Base-by-base conservation (phyloP, 345 rosid genomes). In the Populus pruinosa region DNA sequence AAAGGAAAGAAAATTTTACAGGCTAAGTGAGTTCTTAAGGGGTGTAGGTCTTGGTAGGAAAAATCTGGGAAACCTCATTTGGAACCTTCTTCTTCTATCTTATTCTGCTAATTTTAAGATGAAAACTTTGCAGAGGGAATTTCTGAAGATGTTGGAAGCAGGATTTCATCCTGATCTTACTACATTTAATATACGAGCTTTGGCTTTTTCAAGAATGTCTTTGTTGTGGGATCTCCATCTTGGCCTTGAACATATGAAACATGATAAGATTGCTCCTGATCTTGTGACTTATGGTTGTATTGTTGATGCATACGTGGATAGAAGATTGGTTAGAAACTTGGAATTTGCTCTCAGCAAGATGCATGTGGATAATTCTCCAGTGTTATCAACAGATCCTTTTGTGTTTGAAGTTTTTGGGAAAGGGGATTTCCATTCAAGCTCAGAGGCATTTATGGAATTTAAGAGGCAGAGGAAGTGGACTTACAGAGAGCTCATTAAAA, bases 211-310 rank as follows among this genome's bases (percentile, higher is more conserved):
- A 9, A 90, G 82, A 80, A 91, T 95, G 94, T 84, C 89, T 50
- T 76, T 93, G 77, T 88, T 95, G 62, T 89, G 98, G 97, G 98
- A 93, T 87, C 90, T 95, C 50, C 99, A 93, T 83, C 94, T 93
- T 59, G 89, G 86, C 76, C 87, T 95, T 74, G 91, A 91, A 49
- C 98, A 95, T 80, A 93, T 95, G 99, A 85, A 79, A 73, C 84
- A 87, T 71, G 84, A 85, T 62, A 74, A 78, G 33, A 76, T 94
- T 74, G 88, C 80, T 74, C 94, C 95, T 11, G 97, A 94, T 79
- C 87, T 93, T 70, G 97, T 91, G 75, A 95, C 95, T 69, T 87
- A 82, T 38, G 97, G 97, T 64, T 93, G 93, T 80, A 84, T 91
- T 73, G 87, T 93, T 3, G 99, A 93, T 81, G 94, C 96, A 9